Evolutionary conservation across 495 filamentous ascomycete species (phyloP), one percentile per base, ranked within the genome.

Genomic region (Evernia prunastri): DNA sequence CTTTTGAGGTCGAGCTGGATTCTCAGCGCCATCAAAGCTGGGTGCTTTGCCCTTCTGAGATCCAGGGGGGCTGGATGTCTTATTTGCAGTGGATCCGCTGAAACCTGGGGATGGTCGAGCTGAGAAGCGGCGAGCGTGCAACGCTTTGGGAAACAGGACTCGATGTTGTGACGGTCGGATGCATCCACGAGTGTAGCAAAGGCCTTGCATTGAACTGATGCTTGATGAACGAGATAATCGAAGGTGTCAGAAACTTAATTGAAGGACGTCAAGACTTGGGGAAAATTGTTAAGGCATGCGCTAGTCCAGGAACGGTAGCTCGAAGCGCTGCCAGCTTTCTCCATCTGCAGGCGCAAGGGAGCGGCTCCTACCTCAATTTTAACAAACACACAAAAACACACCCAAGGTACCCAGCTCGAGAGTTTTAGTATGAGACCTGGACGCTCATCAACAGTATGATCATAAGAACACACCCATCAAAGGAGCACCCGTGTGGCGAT

Each of bases 401-500:
- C 11, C n/a, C n/a, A n/a, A n/a, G n/a, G n/a, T n/a, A 27, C 23
- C 6, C 45, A 5, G 29, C 25, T 51, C 47, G 25, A 51, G 23
- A 51, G 3, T 3, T 51, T 25, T 51, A 17, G 25, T 17, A 29
- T 27, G 4, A 10, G 8, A 10, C 6, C 0, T 17, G 33, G 51
- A 35, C 7, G 27, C 36, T 11, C 37, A 47, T 36, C 13, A n/a
- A 31, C 37, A 63, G 57, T 18, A 63, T 63, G 61, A 57, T 63
- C 11, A 45, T 40, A 57, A 56, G 61, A 13, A 27, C 18, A 59
- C 56, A 17, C 45, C 29, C 33, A 53, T 56, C 39, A 57, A 17
- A 43, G 20, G 17, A 54, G 39, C 53, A 59, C 35, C 37, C 25
- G 25, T 31, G 27, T 64, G 49, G 61, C 57, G 54, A 70, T 71